phyloP scores from a whole-genome alignment of 75 land plant genomes.

The Ceratopteris richardii region DNA sequence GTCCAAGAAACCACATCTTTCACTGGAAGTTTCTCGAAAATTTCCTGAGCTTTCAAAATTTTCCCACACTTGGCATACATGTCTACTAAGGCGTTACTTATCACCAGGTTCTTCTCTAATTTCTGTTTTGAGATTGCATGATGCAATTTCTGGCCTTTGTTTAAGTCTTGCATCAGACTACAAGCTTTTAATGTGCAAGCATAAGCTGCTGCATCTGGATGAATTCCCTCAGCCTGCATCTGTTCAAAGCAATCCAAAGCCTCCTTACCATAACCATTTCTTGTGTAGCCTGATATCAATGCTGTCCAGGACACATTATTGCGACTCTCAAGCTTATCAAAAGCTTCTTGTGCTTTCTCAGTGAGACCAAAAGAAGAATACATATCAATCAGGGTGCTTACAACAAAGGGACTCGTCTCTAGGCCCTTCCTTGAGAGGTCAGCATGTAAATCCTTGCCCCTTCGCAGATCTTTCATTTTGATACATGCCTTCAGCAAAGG shows the following conservation, averaged over 20 bases:
- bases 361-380: conserved; percentile 1
- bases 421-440: conserved; percentile 1
- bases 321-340: neutral
- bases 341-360: conserved; percentile 5
- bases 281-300: conserved; percentile 10
- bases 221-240: conserved; percentile 9
- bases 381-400: conserved; percentile 10
- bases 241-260: conserved; percentile 8
- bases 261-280: conserved; percentile 8
- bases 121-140: neutral
- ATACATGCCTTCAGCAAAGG: conserved; percentile 6
- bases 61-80: conserved; percentile 22
- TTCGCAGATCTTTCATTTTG: conserved; percentile 1
- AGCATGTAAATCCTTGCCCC: conserved; percentile 5
- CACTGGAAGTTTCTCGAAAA: conserved; percentile 26
- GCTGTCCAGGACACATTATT: conserved; percentile 4
- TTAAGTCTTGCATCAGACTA: neutral
- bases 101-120: conserved; percentile 9
- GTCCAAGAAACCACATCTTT: conserved; percentile 41
- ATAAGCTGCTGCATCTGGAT: neutral
- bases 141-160: conserved; percentile 1
- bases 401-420: neutral
- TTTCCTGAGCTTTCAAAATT: conserved; percentile 11
- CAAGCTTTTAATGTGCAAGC: conserved; percentile 7
- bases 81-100: conserved; percentile 27